Evolutionary conservation across 1,284 basidiomycete genomes (phyloP).

Genomic region (Phenoliferia sp.): DNA sequence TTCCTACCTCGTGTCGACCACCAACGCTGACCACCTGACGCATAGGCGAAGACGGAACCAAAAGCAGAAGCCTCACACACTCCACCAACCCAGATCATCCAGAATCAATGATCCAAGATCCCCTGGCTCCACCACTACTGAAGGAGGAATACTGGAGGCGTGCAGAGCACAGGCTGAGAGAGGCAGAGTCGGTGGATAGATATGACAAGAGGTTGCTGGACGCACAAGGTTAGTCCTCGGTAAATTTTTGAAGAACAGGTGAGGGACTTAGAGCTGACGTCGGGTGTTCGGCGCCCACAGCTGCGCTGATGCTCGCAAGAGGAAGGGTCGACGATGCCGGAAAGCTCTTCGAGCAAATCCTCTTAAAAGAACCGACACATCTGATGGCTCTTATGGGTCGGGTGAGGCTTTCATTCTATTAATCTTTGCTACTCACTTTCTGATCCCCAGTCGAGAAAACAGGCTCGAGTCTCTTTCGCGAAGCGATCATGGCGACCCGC

Average conservation of each 20-base stretch:
- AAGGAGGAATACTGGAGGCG: conserved; percentile 63
- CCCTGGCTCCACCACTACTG: conserved; percentile 32
- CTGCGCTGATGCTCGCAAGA: conserved; percentile 15
- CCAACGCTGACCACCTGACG: neutral
- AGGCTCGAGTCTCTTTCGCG: conserved; percentile 79
- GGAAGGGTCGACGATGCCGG: conserved; percentile 58
- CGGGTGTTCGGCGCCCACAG: conserved; percentile 46
- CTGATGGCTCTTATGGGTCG: conserved; percentile 73
- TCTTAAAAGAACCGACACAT: conserved; percentile 72
- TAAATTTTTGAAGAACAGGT: neutral
- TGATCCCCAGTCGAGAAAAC: conserved; percentile 9
- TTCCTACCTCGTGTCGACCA: no score
- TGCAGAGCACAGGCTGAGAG: conserved; percentile 43
- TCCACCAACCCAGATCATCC: conserved; percentile 25
- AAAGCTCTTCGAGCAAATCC: conserved; percentile 73
- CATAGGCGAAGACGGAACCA: neutral
- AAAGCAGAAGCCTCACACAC: neutral
- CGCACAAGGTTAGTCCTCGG: conserved; percentile 7
- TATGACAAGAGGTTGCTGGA: conserved; percentile 14
- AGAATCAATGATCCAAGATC: conserved; percentile 5
- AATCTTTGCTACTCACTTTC: conserved; percentile 27
- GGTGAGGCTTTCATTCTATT: conserved; percentile 42
- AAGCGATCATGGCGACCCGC: conserved; percentile 70
- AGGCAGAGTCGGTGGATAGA: conserved; percentile 24
- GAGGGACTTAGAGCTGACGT: neutral